Evolutionary conservation across 2,329 filamentous ascomycete genomes (phyloP).

Genomic region (Talaromyces funiculosus): DNA sequence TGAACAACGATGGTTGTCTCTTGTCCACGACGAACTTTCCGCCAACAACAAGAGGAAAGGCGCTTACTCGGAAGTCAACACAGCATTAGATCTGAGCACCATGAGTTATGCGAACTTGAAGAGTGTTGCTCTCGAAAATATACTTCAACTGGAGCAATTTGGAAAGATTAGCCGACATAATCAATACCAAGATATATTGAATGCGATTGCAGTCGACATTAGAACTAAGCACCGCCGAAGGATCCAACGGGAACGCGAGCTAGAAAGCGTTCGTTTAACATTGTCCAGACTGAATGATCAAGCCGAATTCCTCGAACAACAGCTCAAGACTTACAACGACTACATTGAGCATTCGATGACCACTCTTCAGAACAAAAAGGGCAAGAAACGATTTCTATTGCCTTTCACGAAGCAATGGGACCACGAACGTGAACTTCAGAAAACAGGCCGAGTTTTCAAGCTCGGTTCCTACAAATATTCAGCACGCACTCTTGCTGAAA

Average conservation of each 20-base stretch:
- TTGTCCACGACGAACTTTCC: slow-evolving; percentile 76
- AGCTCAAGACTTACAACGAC: slow-evolving; percentile 96
- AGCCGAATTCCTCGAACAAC: slow-evolving; percentile 85
- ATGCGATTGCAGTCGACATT: slow-evolving; percentile 93
- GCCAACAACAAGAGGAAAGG: slow-evolving; percentile 65
- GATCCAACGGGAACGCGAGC: slow-evolving; percentile 82
- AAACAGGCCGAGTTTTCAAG: slow-evolving; percentile 86
- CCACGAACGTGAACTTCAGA: slow-evolving; percentile 91
- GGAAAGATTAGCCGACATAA: slow-evolving; percentile 83
- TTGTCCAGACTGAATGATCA: slow-evolving; percentile 51
- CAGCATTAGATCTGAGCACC: slow-evolving; percentile 77
- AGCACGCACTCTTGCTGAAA: slow-evolving; percentile 79
- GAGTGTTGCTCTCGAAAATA: slow-evolving; percentile 86
- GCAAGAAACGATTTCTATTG: slow-evolving; percentile 86
- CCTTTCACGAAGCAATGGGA: slow-evolving; percentile 99
- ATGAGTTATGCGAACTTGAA: slow-evolving; percentile 92
- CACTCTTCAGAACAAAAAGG: slow-evolving; percentile 94
- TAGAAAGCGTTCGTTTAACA: slow-evolving; percentile 57
- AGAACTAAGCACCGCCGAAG: slow-evolving; percentile 91
- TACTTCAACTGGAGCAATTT: slow-evolving; percentile 78
- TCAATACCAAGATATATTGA: slow-evolving; percentile 95
- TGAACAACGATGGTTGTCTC: slow-evolving; percentile 75
- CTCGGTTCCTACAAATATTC: slow-evolving; percentile 98
- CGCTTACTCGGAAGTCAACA: slow-evolving; percentile 82
- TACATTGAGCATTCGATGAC: slow-evolving; percentile 99